Evolutionary conservation across 331 rosid genomes (phyloP), one percentile per base, ranked within the genome.

Genomic region (Acacia concinna): DNA sequence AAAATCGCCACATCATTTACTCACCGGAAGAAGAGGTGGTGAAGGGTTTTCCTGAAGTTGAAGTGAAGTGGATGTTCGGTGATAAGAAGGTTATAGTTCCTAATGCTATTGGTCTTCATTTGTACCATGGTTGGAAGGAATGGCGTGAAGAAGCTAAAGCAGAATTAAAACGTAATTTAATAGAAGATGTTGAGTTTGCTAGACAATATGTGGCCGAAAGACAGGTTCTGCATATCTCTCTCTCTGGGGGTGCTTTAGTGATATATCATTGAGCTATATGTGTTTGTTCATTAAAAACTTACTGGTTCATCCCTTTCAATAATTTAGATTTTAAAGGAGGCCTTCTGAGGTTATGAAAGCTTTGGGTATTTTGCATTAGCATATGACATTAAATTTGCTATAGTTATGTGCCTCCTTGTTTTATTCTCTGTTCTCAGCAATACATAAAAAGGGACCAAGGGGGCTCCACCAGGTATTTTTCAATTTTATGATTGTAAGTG

Each of bases 51-150:
- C 97, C 97, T 59, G 97, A 91, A 85, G 87, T 91, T 73, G 89
- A 93, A 81, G 76, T 89, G 85, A 93, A 91, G 90, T 93, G 97
- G 97, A 89, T 89, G 89, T 93, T 93, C 80, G 97, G 97, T 74
- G 84, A 89, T 60, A 93, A 93, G 87, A 94, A 91, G 88, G 94
- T 93, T 28, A 85, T 87, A 49, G 92, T 87, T 81, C 97, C 97
- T 67, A 93, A 89, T 77, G 97, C 97, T 87, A 73, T 84, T 71
- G 80, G 92, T 76, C 88, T 89, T 77, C 97, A 89, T 81, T 84
- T 93, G 86, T 93, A 84, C 84, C 97, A 91, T 87, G 92, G 97
- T 81, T 93, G 97, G 97, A 93, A 91, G 88, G 89, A 91, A 82
- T 93, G 97, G 97, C 97, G 94, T 14, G 92, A 91, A 82, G 93